phyloP scores from a whole-genome alignment of 345 rosid genomes.

The Combretum micranthum region DNA sequence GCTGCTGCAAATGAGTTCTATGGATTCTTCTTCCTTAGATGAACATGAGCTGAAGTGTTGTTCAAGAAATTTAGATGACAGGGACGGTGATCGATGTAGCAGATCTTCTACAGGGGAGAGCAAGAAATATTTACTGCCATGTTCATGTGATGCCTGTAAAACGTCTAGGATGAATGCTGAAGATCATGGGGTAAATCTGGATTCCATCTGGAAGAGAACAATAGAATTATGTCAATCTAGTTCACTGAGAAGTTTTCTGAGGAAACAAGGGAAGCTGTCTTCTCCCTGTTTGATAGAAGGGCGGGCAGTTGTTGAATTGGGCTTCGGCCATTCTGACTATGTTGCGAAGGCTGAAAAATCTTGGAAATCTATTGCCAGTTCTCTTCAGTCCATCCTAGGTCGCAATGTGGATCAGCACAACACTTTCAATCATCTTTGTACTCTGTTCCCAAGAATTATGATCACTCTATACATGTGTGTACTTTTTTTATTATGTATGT shows the following conservation, averaged over 20 bases:
- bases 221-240: constrained; percentile 57
- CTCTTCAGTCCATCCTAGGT: constrained; percentile 69
- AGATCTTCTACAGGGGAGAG: constrained; percentile 44
- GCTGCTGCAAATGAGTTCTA: constrained; percentile 71
- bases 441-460: too few species aligned
- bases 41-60: constrained; percentile 34
- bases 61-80: constrained; percentile 36
- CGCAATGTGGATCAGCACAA: constrained; percentile 93
- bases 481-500: too few species aligned
- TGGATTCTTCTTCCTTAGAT: constrained; percentile 41
- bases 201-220: constrained; percentile 63
- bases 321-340: constrained; percentile 49
- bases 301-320: constrained; percentile 70
- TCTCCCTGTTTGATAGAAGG: constrained; percentile 68
- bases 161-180: constrained; percentile 21
- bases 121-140: constrained; percentile 26
- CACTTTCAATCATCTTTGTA: too few species aligned
- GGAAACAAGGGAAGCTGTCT: constrained; percentile 66
- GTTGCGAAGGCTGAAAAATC: constrained; percentile 82
- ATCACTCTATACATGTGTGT: too few species aligned
- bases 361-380: constrained; percentile 87
- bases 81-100: constrained; percentile 46
- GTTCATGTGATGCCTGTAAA: constrained; percentile 38
- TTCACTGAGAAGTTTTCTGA: constrained; percentile 64
- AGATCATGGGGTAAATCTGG: constrained; percentile 44